Base-by-base conservation (phyloP, 2,329 filamentous ascomycete genomes). In the Zasmidium cellare region DNA sequence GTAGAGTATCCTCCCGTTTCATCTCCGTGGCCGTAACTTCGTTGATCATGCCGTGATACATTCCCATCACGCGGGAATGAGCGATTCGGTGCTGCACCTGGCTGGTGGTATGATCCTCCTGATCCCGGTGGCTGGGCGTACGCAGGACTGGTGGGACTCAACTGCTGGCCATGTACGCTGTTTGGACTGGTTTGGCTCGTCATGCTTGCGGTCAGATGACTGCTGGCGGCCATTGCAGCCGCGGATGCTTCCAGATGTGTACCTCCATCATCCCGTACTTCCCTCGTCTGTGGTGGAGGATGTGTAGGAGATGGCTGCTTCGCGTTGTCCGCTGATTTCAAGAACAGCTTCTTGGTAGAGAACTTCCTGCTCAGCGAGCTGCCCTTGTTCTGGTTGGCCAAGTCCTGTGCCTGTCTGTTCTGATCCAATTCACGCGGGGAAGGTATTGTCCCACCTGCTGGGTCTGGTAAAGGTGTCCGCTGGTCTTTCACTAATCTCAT, bases 401-500 rank as follows among this genome's bases (percentile, higher is more conserved):
- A 57, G 22, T 65, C 71, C 9, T 71, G 67, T 54, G 54, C 57
- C 46, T 65, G 61, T 25, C 50, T 44, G 16, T 44, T 46, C 14
- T 41, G 50, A 3, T 71, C 70, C 2, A 60, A 52, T n/a, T 72
- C 70, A 24, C 70, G 66, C 47, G 70, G 70, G 23, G 70, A 72
- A 19, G 70, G 70, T 44, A 72, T 65, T 7, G 66, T 66, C 31
- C 67, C 69, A 18, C 67, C 68, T 19, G 69, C 56, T 19, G 77
- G 76, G 38, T 79, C 79, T 45, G 92, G 92, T 20, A 97, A 80
- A 35, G 93, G 93, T 71, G 96, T 91, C 64, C 92, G 90, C 67
- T 89, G 89, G 72, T 97, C 92, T 77, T 97, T 97, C 68, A 88
- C 89, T 70, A 96, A 86, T 62, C 92, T 90, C 69, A 97, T 85